Base-by-base conservation (phyloP, 148 eudicot species). In the Simmondsia chinensis region DNA sequence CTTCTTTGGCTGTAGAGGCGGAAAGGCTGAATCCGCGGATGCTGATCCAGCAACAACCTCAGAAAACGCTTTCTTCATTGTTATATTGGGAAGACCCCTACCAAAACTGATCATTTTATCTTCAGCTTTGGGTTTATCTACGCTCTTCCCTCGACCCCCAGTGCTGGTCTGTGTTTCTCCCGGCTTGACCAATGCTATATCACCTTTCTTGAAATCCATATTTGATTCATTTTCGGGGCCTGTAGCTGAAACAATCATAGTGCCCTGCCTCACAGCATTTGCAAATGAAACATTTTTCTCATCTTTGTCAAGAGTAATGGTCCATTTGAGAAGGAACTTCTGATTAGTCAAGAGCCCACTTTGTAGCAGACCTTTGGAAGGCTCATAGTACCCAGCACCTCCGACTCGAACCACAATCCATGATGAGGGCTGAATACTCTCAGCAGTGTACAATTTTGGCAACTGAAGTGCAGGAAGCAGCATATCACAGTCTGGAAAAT, bases 11-110 rank as follows among this genome's bases (percentile, higher is more conserved):
- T 75, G 83, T 46, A 88, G 63, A 33, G 97, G 97, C 13, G 94
- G 97, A 56, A 88, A 88, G 36, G 73, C 80, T 17, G 84, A 80
- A 65, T 48, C 40, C 4, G 70, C 50, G 40, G 77, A 47, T 57
- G 77, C 63, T 25, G 84, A 64, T 51, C 97, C 97, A 39, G 97
- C 95, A 69, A 89, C 97, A 59, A 89, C 97, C 83, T 89, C 97
- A 30, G 97, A 78, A 64, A 89, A 89, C 22, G 87, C 80, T 63
- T 89, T 89, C 61, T 51, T 81, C 83, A 80, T 80, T 36, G 75
- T 60, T 43, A 78, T 71, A 57, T 72, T 75, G 43, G 94, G 76
- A 36, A 77, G 56, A 27, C 79, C 91, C 56, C 68, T 64, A 39
- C 82, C 74, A 57, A 65, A 69, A 57, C 48, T 70, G 29, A 72